phyloP scores from a whole-genome alignment of 169 alveolate genomes.

The Plasmodium fragile region DNA sequence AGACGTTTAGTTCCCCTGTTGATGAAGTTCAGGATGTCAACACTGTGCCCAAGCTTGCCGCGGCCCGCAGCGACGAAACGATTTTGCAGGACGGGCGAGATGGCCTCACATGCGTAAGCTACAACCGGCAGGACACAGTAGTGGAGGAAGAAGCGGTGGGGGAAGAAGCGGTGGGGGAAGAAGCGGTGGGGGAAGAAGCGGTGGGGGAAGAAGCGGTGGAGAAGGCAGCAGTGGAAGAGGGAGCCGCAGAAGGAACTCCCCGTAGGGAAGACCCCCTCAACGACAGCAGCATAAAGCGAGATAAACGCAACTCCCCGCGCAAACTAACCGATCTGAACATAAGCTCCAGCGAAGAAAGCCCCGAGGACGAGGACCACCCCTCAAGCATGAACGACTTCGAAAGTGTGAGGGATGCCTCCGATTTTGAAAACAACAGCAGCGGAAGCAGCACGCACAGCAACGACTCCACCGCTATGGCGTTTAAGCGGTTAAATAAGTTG shows the following conservation, averaged over 20 bases:
- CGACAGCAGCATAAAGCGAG: background rate
- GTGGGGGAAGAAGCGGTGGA: background rate
- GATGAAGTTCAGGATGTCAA: background rate
- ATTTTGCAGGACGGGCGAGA: background rate
- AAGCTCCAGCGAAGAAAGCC: constrained; percentile 59
- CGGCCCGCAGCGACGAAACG: constrained; percentile 7
- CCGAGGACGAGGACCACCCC: background rate
- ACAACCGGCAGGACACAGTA: background rate
- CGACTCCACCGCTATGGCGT: constrained; percentile 71
- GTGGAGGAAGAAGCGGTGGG: background rate
- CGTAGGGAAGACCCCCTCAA: background rate
- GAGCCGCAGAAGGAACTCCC: background rate
- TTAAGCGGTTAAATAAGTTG: constrained; percentile 26
- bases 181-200: background rate
- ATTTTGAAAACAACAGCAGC: background rate
- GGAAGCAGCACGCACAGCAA: constrained; percentile 27
- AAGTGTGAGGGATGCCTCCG: constrained; percentile 21
- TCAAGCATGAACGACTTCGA: constrained; percentile 52
- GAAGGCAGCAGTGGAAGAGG: background rate
- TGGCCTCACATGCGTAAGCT: background rate
- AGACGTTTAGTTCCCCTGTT: background rate
- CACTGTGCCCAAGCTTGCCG: background rate
- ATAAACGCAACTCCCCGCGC: background rate
- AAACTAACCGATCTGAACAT: constrained; percentile 14
- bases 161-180: background rate